phyloP scores from a whole-genome alignment of 371 early-diverging fungal genomes.

The Apophysomyces variabilis region DNA sequence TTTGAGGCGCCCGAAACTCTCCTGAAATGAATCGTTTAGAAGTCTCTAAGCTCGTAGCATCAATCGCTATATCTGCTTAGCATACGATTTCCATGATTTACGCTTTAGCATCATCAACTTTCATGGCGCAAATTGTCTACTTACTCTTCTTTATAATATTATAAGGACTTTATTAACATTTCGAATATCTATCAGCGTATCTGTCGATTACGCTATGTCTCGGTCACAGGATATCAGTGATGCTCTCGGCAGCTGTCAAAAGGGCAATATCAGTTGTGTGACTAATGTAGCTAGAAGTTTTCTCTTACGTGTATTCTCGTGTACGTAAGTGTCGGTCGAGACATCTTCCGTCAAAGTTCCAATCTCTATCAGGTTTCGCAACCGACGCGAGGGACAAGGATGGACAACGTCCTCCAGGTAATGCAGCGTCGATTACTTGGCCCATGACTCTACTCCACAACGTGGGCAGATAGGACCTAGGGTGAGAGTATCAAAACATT shows the following conservation, averaged over 20 bases:
- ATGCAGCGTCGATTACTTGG: not conserved
- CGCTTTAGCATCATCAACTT: not conserved
- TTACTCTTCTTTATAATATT: not conserved
- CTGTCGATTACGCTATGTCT: not conserved
- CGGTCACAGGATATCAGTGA: not conserved
- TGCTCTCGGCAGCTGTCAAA: not conserved
- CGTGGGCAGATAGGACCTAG: no score
- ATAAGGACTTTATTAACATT: not conserved
- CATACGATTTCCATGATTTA: no score
- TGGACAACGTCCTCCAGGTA: not conserved
- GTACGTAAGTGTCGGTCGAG: not conserved
- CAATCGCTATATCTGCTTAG: no score
- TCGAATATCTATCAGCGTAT: not conserved
- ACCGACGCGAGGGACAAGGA: not conserved
- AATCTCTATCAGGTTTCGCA: not conserved
- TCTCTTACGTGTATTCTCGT: not conserved
- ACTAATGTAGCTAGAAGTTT: not conserved
- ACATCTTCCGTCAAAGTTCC: not conserved
- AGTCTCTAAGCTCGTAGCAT: no score
- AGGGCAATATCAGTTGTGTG: not conserved
- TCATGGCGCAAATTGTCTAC: not conserved
- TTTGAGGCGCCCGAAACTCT: no score
- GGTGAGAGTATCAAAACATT: no score
- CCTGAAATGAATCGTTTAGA: no score
- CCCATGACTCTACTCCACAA: not conserved